Evolutionary conservation across 2,329 filamentous ascomycete species (phyloP).

Genomic region (Alternaria dauci): DNA sequence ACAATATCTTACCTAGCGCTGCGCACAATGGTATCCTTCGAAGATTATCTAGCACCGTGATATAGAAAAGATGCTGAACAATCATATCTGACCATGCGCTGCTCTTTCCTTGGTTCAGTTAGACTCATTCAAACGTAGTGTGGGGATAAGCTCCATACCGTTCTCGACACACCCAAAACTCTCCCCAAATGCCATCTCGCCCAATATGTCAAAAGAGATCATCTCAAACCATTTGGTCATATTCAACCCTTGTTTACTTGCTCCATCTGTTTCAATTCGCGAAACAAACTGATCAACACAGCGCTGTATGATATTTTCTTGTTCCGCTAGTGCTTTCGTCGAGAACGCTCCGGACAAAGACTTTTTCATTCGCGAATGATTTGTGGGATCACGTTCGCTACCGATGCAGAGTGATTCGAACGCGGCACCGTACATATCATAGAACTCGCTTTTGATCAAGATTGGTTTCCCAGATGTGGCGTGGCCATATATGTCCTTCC

Average conservation of each 20-base stretch:
- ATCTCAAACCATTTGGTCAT: constrained; percentile 5
- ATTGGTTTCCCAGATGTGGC: background rate
- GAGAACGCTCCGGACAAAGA: background rate
- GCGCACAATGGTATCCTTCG: background rate
- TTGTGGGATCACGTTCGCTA: background rate
- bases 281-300: background rate
- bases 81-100: constrained; percentile 4
- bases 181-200: constrained; percentile 8
- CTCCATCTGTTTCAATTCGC: background rate
- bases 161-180: background rate
- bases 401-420: background rate
- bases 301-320: background rate
- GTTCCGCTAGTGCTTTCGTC: background rate
- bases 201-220: background rate
- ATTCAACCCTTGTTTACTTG: background rate
- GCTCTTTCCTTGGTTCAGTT: background rate
- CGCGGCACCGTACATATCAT: constrained; percentile 2
- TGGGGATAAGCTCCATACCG: background rate
- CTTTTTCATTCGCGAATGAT: constrained; percentile 1
- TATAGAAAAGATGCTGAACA: background rate
- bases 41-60: background rate
- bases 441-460: background rate
- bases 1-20: background rate
- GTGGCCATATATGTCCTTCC: constrained; percentile 4
- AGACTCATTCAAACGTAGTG: background rate